Percentiles rank a stretch among this genome's conserved stretches.
Conservation (phyloP, 2,329 filamentous ascomycete species). For the Penicillium sp. region DNA sequence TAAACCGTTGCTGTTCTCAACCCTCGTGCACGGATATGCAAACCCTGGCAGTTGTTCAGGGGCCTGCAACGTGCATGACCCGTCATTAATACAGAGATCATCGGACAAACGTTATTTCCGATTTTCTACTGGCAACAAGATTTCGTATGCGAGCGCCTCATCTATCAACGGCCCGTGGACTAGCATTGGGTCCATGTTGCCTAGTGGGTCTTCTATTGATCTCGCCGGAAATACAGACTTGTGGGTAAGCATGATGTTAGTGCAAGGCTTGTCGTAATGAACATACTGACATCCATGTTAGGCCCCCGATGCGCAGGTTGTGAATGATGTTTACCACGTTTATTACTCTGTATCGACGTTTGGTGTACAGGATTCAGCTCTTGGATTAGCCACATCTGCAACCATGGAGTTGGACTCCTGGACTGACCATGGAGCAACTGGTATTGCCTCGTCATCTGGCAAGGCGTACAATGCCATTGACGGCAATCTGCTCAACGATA, state of each 20-base stretch:
- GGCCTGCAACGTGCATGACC: conserved; percentile 47
- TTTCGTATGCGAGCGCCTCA: conserved; percentile 51
- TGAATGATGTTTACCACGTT: conserved; percentile 62
- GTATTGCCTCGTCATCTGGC: conserved; percentile 38
- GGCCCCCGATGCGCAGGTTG: conserved; percentile 63
- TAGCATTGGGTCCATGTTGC: conserved; percentile 48
- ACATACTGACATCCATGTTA: conserved; percentile 25
- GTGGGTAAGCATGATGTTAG: conserved; percentile 44
- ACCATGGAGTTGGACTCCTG: conserved; percentile 41
- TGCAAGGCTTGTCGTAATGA: neutral
- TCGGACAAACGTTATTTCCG: conserved; percentile 54
- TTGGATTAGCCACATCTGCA: conserved; percentile 57
- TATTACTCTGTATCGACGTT: conserved; percentile 67
- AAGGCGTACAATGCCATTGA: conserved; percentile 63
- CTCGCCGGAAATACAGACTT: conserved; percentile 50
- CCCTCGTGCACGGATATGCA: conserved; percentile 29
- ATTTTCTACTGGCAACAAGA: conserved; percentile 53
- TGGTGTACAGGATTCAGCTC: conserved; percentile 61
- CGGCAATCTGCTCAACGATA: conserved; percentile 51
- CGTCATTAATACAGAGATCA: conserved; percentile 48
- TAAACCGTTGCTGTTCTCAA: conserved; percentile 11
- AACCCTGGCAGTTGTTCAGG: conserved; percentile 35
- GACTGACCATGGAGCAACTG: conserved; percentile 37
- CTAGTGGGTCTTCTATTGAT: conserved; percentile 48
- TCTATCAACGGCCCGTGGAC: conserved; percentile 54